Conservation (phyloP, 2,329 filamentous ascomycete species). For the Nemania diffusa region DNA sequence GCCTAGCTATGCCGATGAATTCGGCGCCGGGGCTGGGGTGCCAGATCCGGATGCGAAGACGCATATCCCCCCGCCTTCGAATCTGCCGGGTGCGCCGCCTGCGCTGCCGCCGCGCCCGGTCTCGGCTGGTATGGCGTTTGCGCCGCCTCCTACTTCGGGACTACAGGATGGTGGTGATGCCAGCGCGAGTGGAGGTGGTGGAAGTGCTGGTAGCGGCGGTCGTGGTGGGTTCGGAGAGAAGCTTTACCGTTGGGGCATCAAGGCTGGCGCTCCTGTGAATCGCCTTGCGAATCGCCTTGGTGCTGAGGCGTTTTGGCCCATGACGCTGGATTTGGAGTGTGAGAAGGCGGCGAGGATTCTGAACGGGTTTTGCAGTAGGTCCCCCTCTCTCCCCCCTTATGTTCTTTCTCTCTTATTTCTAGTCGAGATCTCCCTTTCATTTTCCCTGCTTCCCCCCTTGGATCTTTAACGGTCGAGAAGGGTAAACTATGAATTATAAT, state of each 20-base stretch:
- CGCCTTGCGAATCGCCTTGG: constrained; percentile 83
- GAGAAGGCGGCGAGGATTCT: constrained; percentile 90
- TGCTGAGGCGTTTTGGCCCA: constrained; percentile 86
- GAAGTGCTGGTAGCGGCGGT: constrained; percentile 18
- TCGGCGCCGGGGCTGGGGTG: constrained; percentile 11
- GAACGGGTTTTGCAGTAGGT: constrained; percentile 83
- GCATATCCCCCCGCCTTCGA: background rate
- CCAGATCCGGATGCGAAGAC: background rate
- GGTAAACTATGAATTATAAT: background rate
- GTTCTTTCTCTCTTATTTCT: background rate
- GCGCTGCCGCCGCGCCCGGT: constrained; percentile 35
- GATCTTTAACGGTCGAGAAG: too few species aligned
- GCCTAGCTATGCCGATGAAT: constrained; percentile 34
- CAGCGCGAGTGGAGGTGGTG: background rate
- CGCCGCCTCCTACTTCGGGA: constrained; percentile 15
- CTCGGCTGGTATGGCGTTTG: constrained; percentile 16
- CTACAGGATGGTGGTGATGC: background rate
- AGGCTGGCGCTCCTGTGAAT: constrained; percentile 79
- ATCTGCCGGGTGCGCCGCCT: constrained; percentile 17
- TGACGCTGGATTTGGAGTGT: constrained; percentile 85
- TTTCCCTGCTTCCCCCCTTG: background rate
- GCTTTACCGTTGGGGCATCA: constrained; percentile 41
- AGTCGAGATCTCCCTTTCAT: background rate
- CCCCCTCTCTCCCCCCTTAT: fast-evolving
- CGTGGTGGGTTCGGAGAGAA: constrained; percentile 30